Evolutionary conservation across 2,329 filamentous ascomycete species (phyloP).

Genomic region (Colletotrichum cuscutae): DNA sequence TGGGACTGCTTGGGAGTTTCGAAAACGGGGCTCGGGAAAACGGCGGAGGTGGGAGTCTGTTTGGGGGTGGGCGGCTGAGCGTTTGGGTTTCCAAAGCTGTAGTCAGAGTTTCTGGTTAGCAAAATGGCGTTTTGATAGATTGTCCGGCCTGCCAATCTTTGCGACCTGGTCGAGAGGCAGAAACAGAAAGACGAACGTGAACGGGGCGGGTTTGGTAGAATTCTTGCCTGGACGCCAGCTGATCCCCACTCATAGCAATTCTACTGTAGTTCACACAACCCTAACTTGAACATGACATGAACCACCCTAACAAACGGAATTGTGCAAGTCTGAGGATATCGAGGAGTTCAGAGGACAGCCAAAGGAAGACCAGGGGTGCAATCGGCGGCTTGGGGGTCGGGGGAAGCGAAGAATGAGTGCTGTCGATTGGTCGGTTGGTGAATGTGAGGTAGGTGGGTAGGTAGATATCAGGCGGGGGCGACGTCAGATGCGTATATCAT

Average conservation of each 20-base stretch:
- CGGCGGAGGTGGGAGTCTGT: slow-evolving; percentile 64
- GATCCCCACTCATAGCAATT: slow-evolving; percentile 73
- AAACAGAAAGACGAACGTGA: slow-evolving; percentile 34
- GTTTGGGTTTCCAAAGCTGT: slow-evolving; percentile 72
- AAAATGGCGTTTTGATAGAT: slow-evolving; percentile 35
- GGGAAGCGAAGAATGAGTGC: not conserved
- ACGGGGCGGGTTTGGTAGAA: slow-evolving; percentile 33
- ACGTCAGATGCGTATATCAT: slow-evolving; percentile 35
- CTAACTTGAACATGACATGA: slow-evolving; percentile 36
- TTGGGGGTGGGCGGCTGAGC: slow-evolving; percentile 69
- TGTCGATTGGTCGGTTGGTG: slow-evolving; percentile 24
- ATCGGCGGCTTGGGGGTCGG: not conserved
- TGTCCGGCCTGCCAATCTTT: slow-evolving; percentile 20
- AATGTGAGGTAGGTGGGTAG: slow-evolving; percentile 9
- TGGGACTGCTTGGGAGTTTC: slow-evolving; percentile 64
- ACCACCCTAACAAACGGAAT: slow-evolving; percentile 23
- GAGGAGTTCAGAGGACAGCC: not conserved
- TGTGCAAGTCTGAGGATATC: not conserved
- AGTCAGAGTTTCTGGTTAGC: slow-evolving; percentile 48
- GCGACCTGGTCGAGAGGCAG: slow-evolving; percentile 28
- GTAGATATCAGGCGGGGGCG: slow-evolving; percentile 16
- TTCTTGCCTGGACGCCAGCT: slow-evolving; percentile 63
- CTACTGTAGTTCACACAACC: slow-evolving; percentile 36
- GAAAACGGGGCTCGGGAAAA: slow-evolving; percentile 65
- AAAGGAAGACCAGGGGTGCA: not conserved